Percentiles rank a stretch among this genome's conserved stretches.
Evolutionary conservation across 169 alveolate genomes (phyloP).

Genomic region (Amoebophrya sp.): DNA sequence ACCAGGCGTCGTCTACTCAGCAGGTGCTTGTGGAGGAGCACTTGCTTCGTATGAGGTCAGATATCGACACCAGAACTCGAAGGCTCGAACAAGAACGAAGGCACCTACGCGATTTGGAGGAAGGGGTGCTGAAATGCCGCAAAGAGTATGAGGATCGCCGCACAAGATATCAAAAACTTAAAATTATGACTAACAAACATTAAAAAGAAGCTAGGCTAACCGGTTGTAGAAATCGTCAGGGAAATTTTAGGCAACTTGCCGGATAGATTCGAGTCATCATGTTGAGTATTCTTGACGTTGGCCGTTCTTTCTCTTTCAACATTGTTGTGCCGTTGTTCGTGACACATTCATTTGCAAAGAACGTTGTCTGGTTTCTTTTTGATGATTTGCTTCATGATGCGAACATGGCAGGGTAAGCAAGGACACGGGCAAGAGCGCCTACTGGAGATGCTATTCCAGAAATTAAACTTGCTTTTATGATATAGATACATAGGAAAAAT

Average conservation of each 20-base stretch:
- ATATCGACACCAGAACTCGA: neutral
- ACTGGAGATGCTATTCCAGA: slow-evolving; percentile 4
- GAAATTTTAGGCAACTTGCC: neutral
- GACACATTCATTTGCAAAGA: too few relatives aligned
- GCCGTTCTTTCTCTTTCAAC: too few relatives aligned
- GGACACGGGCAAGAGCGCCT: slow-evolving; percentile 14
- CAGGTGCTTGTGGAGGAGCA: neutral
- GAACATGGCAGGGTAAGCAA: too few relatives aligned
- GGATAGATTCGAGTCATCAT: too few relatives aligned
- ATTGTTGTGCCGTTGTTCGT: too few relatives aligned
- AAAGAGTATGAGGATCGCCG: neutral
- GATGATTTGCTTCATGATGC: too few relatives aligned
- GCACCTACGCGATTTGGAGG: neutral
- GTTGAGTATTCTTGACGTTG: too few relatives aligned
- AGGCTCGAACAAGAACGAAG: neutral
- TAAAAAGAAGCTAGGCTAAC: neutral
- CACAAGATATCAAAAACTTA: neutral
- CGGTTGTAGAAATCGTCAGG: neutral
- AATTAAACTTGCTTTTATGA: neutral
- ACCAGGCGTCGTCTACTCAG: too few relatives aligned
- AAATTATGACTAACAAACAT: too few relatives aligned
- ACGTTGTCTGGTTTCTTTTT: too few relatives aligned
- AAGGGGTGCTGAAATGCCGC: neutral
- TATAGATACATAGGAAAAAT: too few relatives aligned
- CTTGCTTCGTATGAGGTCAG: neutral